Evolutionary conservation across 1,284 basidiomycete genomes (phyloP).

Genomic region (Lentinula novae-zelandiae): DNA sequence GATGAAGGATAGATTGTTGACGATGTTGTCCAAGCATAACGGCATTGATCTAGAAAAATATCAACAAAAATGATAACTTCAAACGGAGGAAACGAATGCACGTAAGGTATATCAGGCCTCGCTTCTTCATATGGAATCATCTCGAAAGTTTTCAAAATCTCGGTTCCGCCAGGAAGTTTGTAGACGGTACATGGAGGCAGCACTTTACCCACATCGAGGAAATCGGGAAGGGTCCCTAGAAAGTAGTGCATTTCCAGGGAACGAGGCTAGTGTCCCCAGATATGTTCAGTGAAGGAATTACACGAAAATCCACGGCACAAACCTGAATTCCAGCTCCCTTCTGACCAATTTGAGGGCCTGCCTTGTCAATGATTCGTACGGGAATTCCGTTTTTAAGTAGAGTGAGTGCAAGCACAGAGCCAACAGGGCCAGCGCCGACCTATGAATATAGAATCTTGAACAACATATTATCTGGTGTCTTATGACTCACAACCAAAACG

Average conservation of each 20-base stretch:
- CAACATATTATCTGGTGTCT: too few species aligned
- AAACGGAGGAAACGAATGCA: not conserved
- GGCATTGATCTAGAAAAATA: conserved; percentile 18
- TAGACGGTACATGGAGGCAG: conserved; percentile 5
- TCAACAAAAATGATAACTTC: too few species aligned
- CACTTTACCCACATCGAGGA: not conserved
- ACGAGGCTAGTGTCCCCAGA: conserved; percentile 10
- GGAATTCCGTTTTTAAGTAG: conserved; percentile 8
- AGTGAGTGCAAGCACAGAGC: conserved; percentile 7
- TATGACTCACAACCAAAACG: not conserved
- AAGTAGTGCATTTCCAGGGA: conserved; percentile 13
- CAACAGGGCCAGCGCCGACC: conserved; percentile 13
- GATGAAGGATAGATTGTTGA: conserved; percentile 28
- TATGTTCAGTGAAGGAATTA: too few species aligned
- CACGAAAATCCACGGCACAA: not conserved
- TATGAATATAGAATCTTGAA: not conserved
- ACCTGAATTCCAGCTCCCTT: conserved; percentile 12
- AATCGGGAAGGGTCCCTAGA: conserved; percentile 8
- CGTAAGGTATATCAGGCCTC: conserved; percentile 13
- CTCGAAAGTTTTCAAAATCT: conserved; percentile 1
- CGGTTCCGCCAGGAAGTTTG: conserved; percentile 17
- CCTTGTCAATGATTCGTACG: conserved; percentile 12
- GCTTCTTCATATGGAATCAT: not conserved
- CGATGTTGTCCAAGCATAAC: conserved; percentile 30
- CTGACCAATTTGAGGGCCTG: not conserved